phyloP scores from a whole-genome alignment of 192 early-diverging fungal genomes.

The Neocallimastix lanati region DNA sequence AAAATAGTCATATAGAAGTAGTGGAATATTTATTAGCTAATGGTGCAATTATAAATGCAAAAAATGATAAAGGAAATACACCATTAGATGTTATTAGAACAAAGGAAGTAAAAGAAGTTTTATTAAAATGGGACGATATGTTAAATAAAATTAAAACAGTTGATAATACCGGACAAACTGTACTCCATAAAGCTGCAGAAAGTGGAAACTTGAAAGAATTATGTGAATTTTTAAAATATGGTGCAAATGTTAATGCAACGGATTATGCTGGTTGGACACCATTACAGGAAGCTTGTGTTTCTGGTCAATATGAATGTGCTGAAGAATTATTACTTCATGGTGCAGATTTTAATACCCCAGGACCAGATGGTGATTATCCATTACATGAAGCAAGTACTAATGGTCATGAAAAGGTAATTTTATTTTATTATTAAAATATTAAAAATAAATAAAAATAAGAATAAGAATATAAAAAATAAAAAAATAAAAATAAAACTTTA shows the following conservation, averaged over 20 bases:
- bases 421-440: too few species aligned
- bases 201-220: conserved; percentile 14
- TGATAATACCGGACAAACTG: conserved; percentile 16
- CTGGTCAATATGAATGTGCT: conserved; percentile 11
- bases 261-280: conserved; percentile 24
- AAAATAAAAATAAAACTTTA: too few species aligned
- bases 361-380: conserved; percentile 12
- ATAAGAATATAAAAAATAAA: too few species aligned
- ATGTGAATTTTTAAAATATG: conserved; percentile 7
- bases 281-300: conserved; percentile 21
- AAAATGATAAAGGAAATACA: conserved; percentile 23
- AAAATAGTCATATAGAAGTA: conserved; percentile 19
- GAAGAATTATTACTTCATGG: conserved; percentile 20
- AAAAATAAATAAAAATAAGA: too few species aligned
- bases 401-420: conserved; percentile 3
- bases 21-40: conserved; percentile 22
- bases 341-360: conserved; percentile 15
- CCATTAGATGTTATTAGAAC: conserved; percentile 17
- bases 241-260: conserved; percentile 21
- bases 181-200: conserved; percentile 14
- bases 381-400: conserved; percentile 18
- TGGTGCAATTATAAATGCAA: conserved; percentile 16
- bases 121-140: conserved; percentile 18
- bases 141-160: conserved; percentile 8
- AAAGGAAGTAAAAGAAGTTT: conserved; percentile 8